A percentile compares a stretch with the other conserved stretches of the same genome.
phyloP scores from a whole-genome alignment of 2,329 filamentous ascomycete species.

The Botrytis byssoidea region DNA sequence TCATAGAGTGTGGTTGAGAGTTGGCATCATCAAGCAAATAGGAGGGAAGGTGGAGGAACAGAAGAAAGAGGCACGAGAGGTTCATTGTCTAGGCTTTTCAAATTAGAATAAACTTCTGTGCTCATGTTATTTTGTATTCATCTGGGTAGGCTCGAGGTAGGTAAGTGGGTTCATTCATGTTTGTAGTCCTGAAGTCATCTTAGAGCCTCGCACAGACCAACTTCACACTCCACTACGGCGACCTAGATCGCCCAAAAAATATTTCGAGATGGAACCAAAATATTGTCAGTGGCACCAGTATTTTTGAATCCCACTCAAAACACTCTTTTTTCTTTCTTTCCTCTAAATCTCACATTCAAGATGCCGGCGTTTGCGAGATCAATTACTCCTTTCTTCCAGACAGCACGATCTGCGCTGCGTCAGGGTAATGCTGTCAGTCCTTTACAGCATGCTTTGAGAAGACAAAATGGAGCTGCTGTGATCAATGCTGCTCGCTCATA shows the following conservation, averaged over 20 bases:
- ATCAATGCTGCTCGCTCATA: constrained; percentile 66
- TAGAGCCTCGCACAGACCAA: constrained; percentile 6
- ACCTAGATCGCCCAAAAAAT: constrained; percentile 20
- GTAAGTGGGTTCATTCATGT: background rate
- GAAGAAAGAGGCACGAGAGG: background rate
- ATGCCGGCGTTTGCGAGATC: constrained; percentile 83
- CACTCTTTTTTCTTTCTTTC: constrained; percentile 18
- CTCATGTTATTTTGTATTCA: background rate
- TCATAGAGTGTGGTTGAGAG: background rate
- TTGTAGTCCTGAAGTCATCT: background rate
- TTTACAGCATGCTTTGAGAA: constrained; percentile 66
- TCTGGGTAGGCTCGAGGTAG: background rate
- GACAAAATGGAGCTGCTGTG: constrained; percentile 61
- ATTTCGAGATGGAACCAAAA: constrained; percentile 22
- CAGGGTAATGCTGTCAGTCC: constrained; percentile 70
- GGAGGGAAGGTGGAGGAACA: background rate
- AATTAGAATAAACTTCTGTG: background rate
- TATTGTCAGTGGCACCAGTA: constrained; percentile 20
- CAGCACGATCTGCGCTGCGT: constrained; percentile 72
- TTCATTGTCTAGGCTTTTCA: background rate
- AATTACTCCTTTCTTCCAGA: constrained; percentile 75
- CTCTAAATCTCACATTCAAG: constrained; percentile 43
- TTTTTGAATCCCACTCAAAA: constrained; percentile 13
- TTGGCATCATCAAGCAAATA: too few species aligned
- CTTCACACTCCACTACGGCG: constrained; percentile 9